Percentiles rank a stretch among this genome's conserved stretches.
phyloP scores from a whole-genome alignment of 2,329 filamentous ascomycete genomes.

The Phaeoacremonium minimum region DNA sequence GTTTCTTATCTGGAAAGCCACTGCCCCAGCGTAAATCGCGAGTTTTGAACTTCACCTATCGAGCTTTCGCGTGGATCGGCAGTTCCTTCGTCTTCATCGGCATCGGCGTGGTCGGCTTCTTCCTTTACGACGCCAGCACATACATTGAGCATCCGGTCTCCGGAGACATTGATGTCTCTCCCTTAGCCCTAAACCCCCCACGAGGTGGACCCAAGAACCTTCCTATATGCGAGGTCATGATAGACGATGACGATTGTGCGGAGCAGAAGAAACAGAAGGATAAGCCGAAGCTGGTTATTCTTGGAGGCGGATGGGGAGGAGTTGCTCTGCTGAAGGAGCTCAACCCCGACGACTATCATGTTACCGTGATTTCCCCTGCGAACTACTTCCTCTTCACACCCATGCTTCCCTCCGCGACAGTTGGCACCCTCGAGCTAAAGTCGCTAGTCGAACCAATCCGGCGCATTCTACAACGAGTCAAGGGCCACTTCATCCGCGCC shows the following conservation, averaged over 20 bases:
- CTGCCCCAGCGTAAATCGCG: slow-evolving; percentile 43
- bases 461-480: slow-evolving; percentile 71
- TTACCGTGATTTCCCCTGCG: slow-evolving; percentile 88
- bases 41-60: slow-evolving; percentile 58
- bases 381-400: slow-evolving; percentile 99
- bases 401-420: slow-evolving; percentile 95
- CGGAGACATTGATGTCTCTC: slow-evolving; percentile 77
- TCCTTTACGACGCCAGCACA: slow-evolving; percentile 88
- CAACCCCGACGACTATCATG: slow-evolving; percentile 87
- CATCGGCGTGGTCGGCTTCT: slow-evolving; percentile 73
- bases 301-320: slow-evolving; percentile 93
- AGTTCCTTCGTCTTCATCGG: slow-evolving; percentile 70
- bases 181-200: slow-evolving; percentile 74
- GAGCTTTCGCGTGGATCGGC: slow-evolving; percentile 68
- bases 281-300: slow-evolving; percentile 87
- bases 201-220: slow-evolving; percentile 91
- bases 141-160: slow-evolving; percentile 69
- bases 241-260: slow-evolving; percentile 82
- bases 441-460: slow-evolving; percentile 92
- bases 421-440: slow-evolving; percentile 86
- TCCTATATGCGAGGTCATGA: slow-evolving; percentile 79
- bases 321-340: slow-evolving; percentile 88
- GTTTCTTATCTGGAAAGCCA: slow-evolving; percentile 47
- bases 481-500: slow-evolving; percentile 87
- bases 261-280: slow-evolving; percentile 68